phyloP scores from a whole-genome alignment of 805 yeast species.

The Suhomyces faveliae region DNA sequence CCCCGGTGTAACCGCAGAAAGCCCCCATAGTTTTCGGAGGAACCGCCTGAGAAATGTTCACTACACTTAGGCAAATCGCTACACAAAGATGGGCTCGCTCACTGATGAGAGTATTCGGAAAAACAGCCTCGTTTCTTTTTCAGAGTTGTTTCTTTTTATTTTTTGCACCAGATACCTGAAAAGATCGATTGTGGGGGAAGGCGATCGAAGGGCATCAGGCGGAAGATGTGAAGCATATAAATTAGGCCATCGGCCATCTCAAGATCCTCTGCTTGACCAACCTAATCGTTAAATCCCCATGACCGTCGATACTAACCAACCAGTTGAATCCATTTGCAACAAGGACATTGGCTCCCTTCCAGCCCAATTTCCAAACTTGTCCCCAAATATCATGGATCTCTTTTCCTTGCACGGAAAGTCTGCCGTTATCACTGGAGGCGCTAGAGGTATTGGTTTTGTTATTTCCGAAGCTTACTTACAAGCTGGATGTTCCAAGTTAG shows the following conservation, averaged over 20 bases:
- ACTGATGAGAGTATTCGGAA: constrained; percentile 4
- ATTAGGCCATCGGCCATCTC: background rate
- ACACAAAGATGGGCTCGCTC: background rate
- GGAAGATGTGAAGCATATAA: constrained; percentile 4
- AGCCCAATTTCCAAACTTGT: constrained; percentile 30
- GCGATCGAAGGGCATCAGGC: background rate
- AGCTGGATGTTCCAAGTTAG: constrained; percentile 36
- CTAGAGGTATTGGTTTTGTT: constrained; percentile 38
- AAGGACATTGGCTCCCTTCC: constrained; percentile 40
- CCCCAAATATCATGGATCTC: constrained; percentile 26
- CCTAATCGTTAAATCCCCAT: constrained; percentile 11
- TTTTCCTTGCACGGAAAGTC: constrained; percentile 31
- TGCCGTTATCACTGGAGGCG: constrained; percentile 39
- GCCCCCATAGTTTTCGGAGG: background rate
- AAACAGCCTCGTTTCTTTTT: constrained; percentile 11
- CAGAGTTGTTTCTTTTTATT: background rate
- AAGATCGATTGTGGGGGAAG: background rate
- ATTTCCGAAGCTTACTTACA: constrained; percentile 39
- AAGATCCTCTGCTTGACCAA: background rate
- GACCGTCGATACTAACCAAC: constrained; percentile 24
- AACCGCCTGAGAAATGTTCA: background rate
- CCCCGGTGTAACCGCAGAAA: background rate
- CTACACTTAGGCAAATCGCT: background rate
- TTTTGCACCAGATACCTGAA: background rate
- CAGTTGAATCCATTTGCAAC: constrained; percentile 27